Evolutionary conservation across 1,139 yeast genomes (phyloP).

Genomic region (Scheffersomyces segobiensis): DNA sequence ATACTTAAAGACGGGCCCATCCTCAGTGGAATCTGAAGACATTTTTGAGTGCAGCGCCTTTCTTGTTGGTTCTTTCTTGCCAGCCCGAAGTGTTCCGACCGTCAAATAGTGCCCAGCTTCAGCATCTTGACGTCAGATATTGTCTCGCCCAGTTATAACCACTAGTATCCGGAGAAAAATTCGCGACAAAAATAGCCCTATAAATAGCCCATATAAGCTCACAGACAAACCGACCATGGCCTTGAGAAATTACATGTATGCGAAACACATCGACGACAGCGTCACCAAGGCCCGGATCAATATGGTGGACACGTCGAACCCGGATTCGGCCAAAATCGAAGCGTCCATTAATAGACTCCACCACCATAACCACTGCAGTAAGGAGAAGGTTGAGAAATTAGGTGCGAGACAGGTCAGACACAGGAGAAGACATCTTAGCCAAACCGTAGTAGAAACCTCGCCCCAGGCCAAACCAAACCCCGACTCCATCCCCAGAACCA

Average conservation of each 20-base stretch:
- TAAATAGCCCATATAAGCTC: background rate
- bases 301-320: constrained; percentile 12
- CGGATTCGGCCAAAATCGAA: background rate
- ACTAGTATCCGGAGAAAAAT: background rate
- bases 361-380: background rate
- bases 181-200: background rate
- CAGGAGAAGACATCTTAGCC: constrained; percentile 1
- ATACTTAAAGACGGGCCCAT: background rate
- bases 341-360: background rate
- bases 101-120: background rate
- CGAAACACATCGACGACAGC: constrained; percentile 35
- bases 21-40: background rate
- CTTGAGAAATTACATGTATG: constrained; percentile 43
- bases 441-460: background rate
- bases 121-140: background rate
- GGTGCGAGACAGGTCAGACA: background rate
- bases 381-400: background rate
- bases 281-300: constrained; percentile 22
- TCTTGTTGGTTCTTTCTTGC: background rate
- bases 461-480: background rate
- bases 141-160: background rate
- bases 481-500: background rate
- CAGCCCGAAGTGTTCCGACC: background rate
- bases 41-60: background rate
- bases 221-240: constrained; percentile 28